phyloP scores from a whole-genome alignment of 140 eudicot genomes.

The Stevia rebaudiana region DNA sequence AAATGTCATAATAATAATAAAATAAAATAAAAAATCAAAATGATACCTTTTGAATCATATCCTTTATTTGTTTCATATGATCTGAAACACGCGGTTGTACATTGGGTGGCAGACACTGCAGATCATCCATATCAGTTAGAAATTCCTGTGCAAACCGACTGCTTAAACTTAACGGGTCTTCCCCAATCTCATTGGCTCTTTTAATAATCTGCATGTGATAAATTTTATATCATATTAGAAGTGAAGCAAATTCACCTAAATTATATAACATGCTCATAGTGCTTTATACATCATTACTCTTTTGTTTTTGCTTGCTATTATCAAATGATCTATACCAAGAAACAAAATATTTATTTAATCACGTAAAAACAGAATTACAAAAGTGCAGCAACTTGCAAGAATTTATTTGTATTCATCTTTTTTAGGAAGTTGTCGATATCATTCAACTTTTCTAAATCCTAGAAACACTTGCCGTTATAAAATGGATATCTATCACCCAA shows the following conservation, averaged over 20 bases:
- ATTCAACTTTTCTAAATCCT: not conserved
- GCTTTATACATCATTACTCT: slow-evolving; percentile 2
- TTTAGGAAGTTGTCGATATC: not conserved
- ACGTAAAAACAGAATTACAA: not conserved
- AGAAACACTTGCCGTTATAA: not conserved
- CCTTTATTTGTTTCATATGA: slow-evolving; percentile 73
- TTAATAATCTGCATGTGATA: slow-evolving; percentile 58
- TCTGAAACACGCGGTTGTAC: slow-evolving; percentile 82
- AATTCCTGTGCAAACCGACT: slow-evolving; percentile 63
- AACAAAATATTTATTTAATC: not conserved
- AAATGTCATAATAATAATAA: not conserved
- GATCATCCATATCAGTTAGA: slow-evolving; percentile 68
- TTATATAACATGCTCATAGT: not conserved
- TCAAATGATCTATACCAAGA: not conserved
- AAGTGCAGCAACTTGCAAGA: not conserved
- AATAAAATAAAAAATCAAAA: not conserved
- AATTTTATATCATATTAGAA: not conserved
- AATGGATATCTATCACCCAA: not conserved
- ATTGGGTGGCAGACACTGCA: slow-evolving; percentile 78
- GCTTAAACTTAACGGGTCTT: slow-evolving; percentile 68
- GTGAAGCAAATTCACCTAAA: not conserved
- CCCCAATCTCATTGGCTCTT: slow-evolving; percentile 69
- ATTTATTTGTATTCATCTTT: not conserved
- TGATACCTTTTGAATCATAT: slow-evolving; percentile 71
- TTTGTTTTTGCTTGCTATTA: not conserved